phyloP scores from a whole-genome alignment of 176 grass and related monocot species.

The Eleusine indica region DNA sequence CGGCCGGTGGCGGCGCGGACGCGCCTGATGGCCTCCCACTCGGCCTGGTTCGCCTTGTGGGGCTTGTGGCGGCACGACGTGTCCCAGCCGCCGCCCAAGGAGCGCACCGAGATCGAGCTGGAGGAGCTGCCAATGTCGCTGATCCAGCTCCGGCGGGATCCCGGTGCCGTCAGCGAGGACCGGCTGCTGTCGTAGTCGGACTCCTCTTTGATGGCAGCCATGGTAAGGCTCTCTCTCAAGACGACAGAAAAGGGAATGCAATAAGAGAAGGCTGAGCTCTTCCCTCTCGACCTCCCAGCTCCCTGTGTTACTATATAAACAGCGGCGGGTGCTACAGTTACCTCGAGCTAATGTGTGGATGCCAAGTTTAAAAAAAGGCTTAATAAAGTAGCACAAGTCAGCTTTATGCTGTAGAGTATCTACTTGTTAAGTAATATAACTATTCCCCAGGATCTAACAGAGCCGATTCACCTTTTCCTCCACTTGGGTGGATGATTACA shows the following conservation, averaged over 20 bases:
- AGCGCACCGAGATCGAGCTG: conserved; percentile 71
- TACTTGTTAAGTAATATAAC: conserved; percentile 37
- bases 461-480: conserved; percentile 49
- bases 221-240: conserved; percentile 29
- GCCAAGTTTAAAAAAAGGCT: conserved; percentile 23
- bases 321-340: conserved; percentile 6
- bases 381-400: conserved; percentile 36
- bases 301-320: conserved; percentile 41
- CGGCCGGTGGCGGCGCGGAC: conserved; percentile 49
- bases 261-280: conserved; percentile 9
- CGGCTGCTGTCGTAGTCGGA: conserved; percentile 84
- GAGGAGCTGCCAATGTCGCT: conserved; percentile 83
- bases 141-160: conserved; percentile 78
- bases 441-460: conserved; percentile 47
- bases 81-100: conserved; percentile 26
- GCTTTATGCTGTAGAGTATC: conserved; percentile 39
- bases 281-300: conserved; percentile 18
- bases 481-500: conserved; percentile 50
- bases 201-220: conserved; percentile 59
- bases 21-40: conserved; percentile 79
- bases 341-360: conserved; percentile 24
- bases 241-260: conserved; percentile 11
- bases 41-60: conserved; percentile 82
- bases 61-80: conserved; percentile 52
- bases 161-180: conserved; percentile 67